Percentiles rank a stretch among this genome's conserved stretches.
These are phyloP conservation scores for Wilcoxina mikolae DNA, from an alignment of 495 filamentous ascomycete genomes.

Conservation along the genomic window DNA sequence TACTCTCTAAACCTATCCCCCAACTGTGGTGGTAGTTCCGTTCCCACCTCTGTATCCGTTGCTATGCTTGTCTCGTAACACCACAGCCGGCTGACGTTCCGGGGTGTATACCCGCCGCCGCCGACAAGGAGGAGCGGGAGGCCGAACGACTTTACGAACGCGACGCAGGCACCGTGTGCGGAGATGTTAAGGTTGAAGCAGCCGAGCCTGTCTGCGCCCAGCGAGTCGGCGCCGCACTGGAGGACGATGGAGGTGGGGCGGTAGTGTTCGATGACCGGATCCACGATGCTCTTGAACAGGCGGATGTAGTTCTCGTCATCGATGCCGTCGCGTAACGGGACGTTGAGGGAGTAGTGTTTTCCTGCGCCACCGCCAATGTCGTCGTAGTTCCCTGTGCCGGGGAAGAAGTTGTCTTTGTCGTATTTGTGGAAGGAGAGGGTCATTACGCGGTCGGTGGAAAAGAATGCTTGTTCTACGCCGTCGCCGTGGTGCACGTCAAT, in stretches of 20 bases:
- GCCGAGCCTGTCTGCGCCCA: slow-evolving; percentile 83
- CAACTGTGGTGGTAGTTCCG: slow-evolving; percentile 46
- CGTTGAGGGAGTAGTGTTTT: slow-evolving; percentile 92
- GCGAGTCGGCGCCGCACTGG: slow-evolving; percentile 90
- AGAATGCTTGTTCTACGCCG: slow-evolving; percentile 95
- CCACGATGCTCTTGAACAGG: slow-evolving; percentile 71
- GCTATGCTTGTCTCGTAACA: slow-evolving; percentile 62
- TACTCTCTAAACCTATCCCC: slow-evolving; percentile 62
- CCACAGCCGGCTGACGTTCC: slow-evolving; percentile 93
- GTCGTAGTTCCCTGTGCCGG: slow-evolving; percentile 86
- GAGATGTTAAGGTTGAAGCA: slow-evolving; percentile 93
- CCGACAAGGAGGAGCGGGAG: slow-evolving; percentile 80
- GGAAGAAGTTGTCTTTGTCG: slow-evolving; percentile 79
- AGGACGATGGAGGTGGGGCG: slow-evolving; percentile 77
- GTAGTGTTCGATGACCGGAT: slow-evolving; percentile 58
- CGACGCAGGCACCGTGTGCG: slow-evolving; percentile 82
- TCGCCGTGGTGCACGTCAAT: slow-evolving; percentile 98
- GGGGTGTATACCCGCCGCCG: slow-evolving; percentile 92
- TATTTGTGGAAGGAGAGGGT: slow-evolving; percentile 98
- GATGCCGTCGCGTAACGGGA: slow-evolving; percentile 90
- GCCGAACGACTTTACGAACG: slow-evolving; percentile 61
- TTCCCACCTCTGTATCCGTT: slow-evolving; percentile 54
- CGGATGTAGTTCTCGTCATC: slow-evolving; percentile 78
- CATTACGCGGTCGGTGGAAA: slow-evolving; percentile 96
- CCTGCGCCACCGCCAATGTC: slow-evolving; percentile 88